These are phyloP conservation scores for Exobasidium cylindrosporum DNA, from an alignment of 1,284 basidiomycete genomes.

Conservation along the genomic window DNA sequence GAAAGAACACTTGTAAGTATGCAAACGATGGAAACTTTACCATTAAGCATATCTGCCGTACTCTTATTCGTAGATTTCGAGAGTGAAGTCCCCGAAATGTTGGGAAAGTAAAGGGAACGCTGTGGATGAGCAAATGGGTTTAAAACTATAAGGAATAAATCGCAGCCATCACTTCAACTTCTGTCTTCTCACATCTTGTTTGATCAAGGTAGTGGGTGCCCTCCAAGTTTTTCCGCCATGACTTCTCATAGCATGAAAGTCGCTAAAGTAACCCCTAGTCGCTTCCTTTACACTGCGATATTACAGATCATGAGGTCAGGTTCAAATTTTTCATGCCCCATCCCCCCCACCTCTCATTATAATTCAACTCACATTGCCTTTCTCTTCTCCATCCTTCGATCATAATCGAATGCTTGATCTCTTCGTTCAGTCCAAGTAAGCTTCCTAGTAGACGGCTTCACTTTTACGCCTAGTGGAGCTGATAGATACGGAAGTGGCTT, in stretches of 20 bases:
- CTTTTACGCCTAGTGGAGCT: conserved; percentile 69
- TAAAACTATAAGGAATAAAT: conserved; percentile 8
- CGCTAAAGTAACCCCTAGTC: conserved; percentile 83
- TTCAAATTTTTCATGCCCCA: neutral
- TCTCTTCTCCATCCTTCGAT: conserved; percentile 33
- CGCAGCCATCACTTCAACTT: conserved; percentile 2
- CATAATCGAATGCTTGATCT: conserved; percentile 68
- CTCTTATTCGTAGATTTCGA: conserved; percentile 65
- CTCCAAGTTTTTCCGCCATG: conserved; percentile 95
- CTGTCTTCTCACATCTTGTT: conserved; percentile 25
- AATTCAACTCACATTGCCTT: conserved; percentile 51
- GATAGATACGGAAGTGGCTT: conserved; percentile 63
- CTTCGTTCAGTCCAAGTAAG: conserved; percentile 66
- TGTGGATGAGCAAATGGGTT: conserved; percentile 6
- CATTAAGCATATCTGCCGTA: conserved; percentile 74
- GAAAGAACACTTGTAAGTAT: conserved; percentile 80
- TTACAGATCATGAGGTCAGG: neutral
- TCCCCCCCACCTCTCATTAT: neutral
- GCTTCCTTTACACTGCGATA: conserved; percentile 67
- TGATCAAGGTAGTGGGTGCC: conserved; percentile 79
- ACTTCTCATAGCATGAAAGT: conserved; percentile 74
- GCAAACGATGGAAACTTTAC: conserved; percentile 73
- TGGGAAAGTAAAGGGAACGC: conserved; percentile 75
- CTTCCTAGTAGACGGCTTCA: conserved; percentile 64
- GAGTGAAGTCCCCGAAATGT: conserved; percentile 72